A percentile compares a stretch with the other conserved stretches of the same genome.
These are phyloP conservation scores for Aspergillus cejpii DNA, from an alignment of 2,329 filamentous ascomycete genomes.

Conservation along the genomic window DNA sequence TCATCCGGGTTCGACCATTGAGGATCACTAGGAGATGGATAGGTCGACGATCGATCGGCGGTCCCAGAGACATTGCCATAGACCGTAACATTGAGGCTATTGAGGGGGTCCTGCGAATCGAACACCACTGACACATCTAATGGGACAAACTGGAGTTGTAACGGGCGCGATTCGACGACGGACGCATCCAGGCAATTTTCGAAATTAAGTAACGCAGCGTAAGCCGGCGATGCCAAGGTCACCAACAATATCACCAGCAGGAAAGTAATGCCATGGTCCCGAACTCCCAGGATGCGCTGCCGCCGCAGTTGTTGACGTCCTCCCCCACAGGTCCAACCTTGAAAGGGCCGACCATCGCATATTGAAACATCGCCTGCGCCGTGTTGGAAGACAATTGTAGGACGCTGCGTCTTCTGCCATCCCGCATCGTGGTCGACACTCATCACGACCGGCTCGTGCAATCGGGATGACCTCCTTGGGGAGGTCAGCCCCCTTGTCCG, in stretches of 20 bases:
- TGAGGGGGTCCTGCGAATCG: slow-evolving; percentile 52
- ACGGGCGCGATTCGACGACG: slow-evolving; percentile 53
- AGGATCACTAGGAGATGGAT: slow-evolving; percentile 55
- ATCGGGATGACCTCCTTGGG: slow-evolving; percentile 37
- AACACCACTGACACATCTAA: slow-evolving; percentile 68
- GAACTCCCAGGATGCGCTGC: slow-evolving; percentile 7
- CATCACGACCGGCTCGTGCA: slow-evolving; percentile 28
- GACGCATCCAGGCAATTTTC: slow-evolving; percentile 69
- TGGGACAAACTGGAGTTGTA: slow-evolving; percentile 72
- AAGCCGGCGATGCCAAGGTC: slow-evolving; percentile 36
- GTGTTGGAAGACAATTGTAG: slow-evolving; percentile 8
- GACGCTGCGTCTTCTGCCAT: slow-evolving; percentile 12
- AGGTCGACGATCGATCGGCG: slow-evolving; percentile 40
- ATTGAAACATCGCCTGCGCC: slow-evolving; percentile 5
- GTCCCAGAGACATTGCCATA: slow-evolving; percentile 89
- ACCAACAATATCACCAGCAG: slow-evolving; percentile 21
- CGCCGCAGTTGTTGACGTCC: slow-evolving; percentile 18
- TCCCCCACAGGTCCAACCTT: slow-evolving; percentile 18
- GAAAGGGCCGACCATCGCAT: slow-evolving; percentile 9
- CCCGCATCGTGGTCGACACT: slow-evolving; percentile 22
- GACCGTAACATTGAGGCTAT: slow-evolving; percentile 68
- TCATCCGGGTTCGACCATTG: slow-evolving; percentile 57
- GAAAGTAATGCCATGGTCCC: slow-evolving; percentile 11
- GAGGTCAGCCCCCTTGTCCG: slow-evolving; percentile 37
- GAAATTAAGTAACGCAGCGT: slow-evolving; percentile 66